Evolutionary conservation across 352 stramenopile species (phyloP).

Genomic region (Globisporangium parvum): DNA sequence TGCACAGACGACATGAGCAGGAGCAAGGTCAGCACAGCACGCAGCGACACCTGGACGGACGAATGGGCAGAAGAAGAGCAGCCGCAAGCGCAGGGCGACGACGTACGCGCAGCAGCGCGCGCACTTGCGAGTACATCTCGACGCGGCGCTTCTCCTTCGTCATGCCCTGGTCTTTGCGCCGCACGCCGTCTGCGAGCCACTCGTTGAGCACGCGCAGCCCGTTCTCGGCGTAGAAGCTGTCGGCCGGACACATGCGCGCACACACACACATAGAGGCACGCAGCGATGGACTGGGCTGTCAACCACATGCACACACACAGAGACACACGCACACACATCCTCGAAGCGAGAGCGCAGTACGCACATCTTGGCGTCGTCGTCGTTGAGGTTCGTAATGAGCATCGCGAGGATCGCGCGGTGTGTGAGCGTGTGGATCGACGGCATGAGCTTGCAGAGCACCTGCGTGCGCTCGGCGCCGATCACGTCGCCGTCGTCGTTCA

Average conservation of each 20-base stretch:
- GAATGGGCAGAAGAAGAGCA: neutral
- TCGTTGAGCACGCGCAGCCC: conserved; percentile 71
- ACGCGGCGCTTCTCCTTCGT: conserved; percentile 58
- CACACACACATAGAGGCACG: no score
- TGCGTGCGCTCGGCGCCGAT: conserved; percentile 66
- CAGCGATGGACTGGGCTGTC: neutral
- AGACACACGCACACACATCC: neutral
- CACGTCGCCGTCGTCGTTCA: conserved; percentile 79
- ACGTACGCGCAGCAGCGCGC: conserved; percentile 54
- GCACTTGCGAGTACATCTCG: conserved; percentile 77
- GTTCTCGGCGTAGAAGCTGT: conserved; percentile 64
- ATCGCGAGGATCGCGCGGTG: conserved; percentile 75
- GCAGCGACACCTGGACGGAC: neutral
- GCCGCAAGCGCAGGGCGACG: neutral
- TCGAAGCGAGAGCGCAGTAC: neutral
- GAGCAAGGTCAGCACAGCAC: conserved; percentile 2
- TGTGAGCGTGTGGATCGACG: conserved; percentile 72
- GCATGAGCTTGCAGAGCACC: conserved; percentile 80
- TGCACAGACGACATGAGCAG: conserved; percentile 5
- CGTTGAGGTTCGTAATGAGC: conserved; percentile 60
- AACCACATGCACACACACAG: neutral
- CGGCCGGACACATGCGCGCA: neutral
- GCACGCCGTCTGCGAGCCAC: conserved; percentile 51
- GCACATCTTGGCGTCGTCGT: conserved; percentile 63
- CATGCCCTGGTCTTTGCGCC: conserved; percentile 27